A percentile compares a stretch with the other conserved stretches of the same genome.
Evolutionary conservation across 2,329 filamentous ascomycete genomes (phyloP).

Genomic region (Zymoseptoria crescenta): DNA sequence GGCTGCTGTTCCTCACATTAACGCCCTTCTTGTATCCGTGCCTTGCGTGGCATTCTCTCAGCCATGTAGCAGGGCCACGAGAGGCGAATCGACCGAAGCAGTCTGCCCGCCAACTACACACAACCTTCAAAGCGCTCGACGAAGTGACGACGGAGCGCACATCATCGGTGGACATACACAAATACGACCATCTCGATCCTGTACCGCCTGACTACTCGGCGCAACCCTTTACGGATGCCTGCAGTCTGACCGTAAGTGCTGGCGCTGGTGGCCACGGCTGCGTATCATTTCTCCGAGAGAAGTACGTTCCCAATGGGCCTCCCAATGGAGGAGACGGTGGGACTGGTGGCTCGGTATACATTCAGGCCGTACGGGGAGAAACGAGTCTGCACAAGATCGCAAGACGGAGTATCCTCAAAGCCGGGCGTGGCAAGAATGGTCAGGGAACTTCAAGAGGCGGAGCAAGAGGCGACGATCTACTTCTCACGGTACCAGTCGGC

Average conservation of each 20-base stretch:
- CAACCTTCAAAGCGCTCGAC: neutral
- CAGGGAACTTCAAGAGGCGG: slow-evolving; percentile 68
- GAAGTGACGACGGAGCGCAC: neutral
- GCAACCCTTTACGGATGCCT: slow-evolving; percentile 80
- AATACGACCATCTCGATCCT: slow-evolving; percentile 60
- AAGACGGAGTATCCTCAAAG: slow-evolving; percentile 64
- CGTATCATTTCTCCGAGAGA: slow-evolving; percentile 87
- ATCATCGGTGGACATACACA: slow-evolving; percentile 15
- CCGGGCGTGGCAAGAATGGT: slow-evolving; percentile 67
- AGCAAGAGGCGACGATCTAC: slow-evolving; percentile 72
- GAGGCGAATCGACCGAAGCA: slow-evolving; percentile 3
- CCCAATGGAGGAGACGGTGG: slow-evolving; percentile 94
- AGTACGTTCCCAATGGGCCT: slow-evolving; percentile 79
- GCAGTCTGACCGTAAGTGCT: slow-evolving; percentile 66
- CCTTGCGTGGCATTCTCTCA: slow-evolving; percentile 19
- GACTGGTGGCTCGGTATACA: slow-evolving; percentile 83
- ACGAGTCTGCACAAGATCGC: slow-evolving; percentile 90
- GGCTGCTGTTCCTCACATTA: slow-evolving; percentile 30
- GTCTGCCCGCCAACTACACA: neutral
- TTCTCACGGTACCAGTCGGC: slow-evolving; percentile 86
- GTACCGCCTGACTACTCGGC: slow-evolving; percentile 74
- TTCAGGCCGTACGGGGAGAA: slow-evolving; percentile 84
- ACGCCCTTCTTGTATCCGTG: slow-evolving; percentile 42
- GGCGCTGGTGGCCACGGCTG: slow-evolving; percentile 85
- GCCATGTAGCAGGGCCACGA: slow-evolving; percentile 13